A percentile compares a stretch with the other conserved stretches of the same genome.
Conservation (phyloP, 2,329 filamentous ascomycete species). For the Lachnellula occidentalis region DNA sequence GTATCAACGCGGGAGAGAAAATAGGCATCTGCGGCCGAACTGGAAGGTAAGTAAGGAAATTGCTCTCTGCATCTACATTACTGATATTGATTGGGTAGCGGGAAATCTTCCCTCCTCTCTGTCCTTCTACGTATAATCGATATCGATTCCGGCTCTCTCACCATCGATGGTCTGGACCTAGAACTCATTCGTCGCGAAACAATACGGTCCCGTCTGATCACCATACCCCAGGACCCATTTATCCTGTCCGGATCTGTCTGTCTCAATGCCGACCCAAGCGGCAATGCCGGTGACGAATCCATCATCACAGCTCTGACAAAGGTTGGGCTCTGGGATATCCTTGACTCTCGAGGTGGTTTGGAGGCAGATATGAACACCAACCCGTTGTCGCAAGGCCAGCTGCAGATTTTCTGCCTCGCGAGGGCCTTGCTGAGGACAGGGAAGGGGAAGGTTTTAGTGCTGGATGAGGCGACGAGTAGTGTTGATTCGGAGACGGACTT, state of each 20-base stretch:
- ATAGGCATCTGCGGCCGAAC: constrained; percentile 43
- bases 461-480: constrained; percentile 31
- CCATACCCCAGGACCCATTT: constrained; percentile 91
- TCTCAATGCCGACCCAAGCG: constrained; percentile 35
- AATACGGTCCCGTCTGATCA: constrained; percentile 60
- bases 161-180: constrained; percentile 32
- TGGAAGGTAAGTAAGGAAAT: constrained; percentile 38
- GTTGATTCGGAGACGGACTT: constrained; percentile 29
- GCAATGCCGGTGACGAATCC: constrained; percentile 46
- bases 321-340: constrained; percentile 45
- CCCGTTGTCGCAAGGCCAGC: constrained; percentile 39
- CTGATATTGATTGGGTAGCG: constrained; percentile 12
- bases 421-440: constrained; percentile 35
- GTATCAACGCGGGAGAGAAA: constrained; percentile 46
- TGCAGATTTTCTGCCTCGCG: constrained; percentile 44
- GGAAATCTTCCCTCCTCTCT: constrained; percentile 36
- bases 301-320: constrained; percentile 78
- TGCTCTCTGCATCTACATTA: constrained; percentile 48
- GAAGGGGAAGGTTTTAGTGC: constrained; percentile 29
- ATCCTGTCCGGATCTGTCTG: constrained; percentile 59
- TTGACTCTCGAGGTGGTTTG: constrained; percentile 38
- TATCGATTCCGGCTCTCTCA: constrained; percentile 56
- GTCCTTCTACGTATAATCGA: constrained; percentile 55
- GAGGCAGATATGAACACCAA: constrained; percentile 20
- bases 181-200: background rate